Conservation (phyloP, 768 basidiomycete species). For the Fomitopsis serialis region DNA sequence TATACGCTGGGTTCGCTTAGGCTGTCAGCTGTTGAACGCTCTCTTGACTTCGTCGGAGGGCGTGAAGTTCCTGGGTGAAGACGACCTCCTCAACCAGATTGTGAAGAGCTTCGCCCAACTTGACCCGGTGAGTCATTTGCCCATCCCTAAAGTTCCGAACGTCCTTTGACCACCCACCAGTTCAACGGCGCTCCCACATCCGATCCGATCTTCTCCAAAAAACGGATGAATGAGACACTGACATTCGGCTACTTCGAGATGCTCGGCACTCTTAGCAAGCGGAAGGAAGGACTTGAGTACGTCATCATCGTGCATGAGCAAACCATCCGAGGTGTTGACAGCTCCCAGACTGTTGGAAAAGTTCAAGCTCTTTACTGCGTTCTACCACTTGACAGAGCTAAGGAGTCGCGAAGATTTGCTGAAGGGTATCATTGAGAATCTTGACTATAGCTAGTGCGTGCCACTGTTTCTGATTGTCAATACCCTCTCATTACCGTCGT, state of each 20-base stretch:
- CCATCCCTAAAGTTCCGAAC: not conserved
- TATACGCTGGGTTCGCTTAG: slow-evolving; percentile 80
- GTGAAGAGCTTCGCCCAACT: slow-evolving; percentile 86
- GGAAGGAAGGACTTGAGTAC: slow-evolving; percentile 85
- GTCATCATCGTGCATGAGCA: slow-evolving; percentile 21
- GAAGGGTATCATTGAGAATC: slow-evolving; percentile 82
- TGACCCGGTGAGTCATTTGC: slow-evolving; percentile 64
- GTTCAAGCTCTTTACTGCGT: slow-evolving; percentile 89
- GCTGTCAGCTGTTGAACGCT: slow-evolving; percentile 76
- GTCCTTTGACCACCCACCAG: slow-evolving; percentile 28
- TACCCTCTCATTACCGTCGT: slow-evolving; percentile 49
- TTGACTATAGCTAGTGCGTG: slow-evolving; percentile 88
- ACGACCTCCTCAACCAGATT: slow-evolving; percentile 80
- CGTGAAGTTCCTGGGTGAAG: slow-evolving; percentile 77
- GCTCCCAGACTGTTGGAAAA: slow-evolving; percentile 74
- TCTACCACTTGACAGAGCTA: slow-evolving; percentile 92
- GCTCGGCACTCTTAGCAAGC: slow-evolving; percentile 86
- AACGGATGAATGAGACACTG: slow-evolving; percentile 74
- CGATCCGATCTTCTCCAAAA: slow-evolving; percentile 82
- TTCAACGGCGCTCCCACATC: slow-evolving; percentile 68
- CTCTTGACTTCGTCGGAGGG: slow-evolving; percentile 83
- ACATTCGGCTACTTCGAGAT: slow-evolving; percentile 94
- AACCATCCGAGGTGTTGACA: slow-evolving; percentile 1
- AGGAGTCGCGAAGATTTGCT: slow-evolving; percentile 89
- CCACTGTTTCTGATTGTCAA: too few relatives aligned